Conservation (phyloP, 2,329 filamentous ascomycete species). For the Blastomyces silverae region DNA sequence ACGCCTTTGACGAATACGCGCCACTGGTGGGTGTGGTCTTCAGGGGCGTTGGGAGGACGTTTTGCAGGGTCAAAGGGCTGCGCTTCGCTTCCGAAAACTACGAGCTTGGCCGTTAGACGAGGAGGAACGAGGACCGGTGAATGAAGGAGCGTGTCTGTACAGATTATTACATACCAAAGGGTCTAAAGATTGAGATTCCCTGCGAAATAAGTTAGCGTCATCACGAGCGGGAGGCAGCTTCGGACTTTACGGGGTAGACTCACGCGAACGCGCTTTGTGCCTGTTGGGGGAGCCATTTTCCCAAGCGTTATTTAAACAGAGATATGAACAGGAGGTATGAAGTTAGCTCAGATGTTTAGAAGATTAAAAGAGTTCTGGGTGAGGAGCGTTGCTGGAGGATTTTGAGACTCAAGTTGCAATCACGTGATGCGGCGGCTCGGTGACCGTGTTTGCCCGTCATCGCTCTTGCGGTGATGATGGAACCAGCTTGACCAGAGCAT, state of each 20-base stretch:
- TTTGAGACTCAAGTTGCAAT: no score
- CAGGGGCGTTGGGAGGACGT: conserved; percentile 67
- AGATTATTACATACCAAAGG: conserved; percentile 36
- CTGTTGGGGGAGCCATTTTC: conserved; percentile 48
- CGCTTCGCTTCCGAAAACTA: conserved; percentile 75
- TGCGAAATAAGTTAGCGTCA: conserved; percentile 26
- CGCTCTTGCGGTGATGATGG: no score
- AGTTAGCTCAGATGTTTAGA: not conserved
- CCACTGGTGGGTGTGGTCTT: conserved; percentile 96
- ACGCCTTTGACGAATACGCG: conserved; percentile 87
- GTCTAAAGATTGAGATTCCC: conserved; percentile 44
- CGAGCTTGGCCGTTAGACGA: conserved; percentile 49
- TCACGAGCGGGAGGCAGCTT: not conserved
- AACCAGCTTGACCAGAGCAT: not conserved
- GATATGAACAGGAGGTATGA: not conserved
- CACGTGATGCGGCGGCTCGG: conserved; percentile 11
- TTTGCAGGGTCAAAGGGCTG: conserved; percentile 68
- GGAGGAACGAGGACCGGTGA: conserved; percentile 48
- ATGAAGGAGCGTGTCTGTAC: conserved; percentile 29
- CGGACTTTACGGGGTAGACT: conserved; percentile 19
- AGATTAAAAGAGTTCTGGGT: not conserved
- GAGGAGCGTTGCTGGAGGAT: no score
- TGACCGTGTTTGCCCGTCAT: no score
- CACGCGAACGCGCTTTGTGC: conserved; percentile 50
- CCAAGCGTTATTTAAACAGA: not conserved